Evolutionary conservation across 2,329 filamentous ascomycete species (phyloP).

Genomic region (Fusarium incarnatum): DNA sequence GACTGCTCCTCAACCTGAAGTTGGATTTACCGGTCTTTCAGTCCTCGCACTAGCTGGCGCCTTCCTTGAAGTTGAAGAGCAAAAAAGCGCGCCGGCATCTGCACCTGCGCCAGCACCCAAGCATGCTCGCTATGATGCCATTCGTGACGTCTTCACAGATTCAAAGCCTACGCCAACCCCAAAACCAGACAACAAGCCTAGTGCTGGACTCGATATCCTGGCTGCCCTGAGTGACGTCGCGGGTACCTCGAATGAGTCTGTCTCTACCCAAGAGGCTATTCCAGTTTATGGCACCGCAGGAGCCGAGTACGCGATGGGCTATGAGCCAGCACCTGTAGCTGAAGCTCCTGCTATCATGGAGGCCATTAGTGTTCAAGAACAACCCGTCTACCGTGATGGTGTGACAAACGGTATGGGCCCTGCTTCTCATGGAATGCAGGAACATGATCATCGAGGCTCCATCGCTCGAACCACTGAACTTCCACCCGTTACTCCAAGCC

Average conservation of each 20-base stretch:
- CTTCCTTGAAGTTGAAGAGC: constrained; percentile 48
- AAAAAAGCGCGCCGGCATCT: constrained; percentile 42
- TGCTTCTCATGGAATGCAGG: constrained; percentile 21
- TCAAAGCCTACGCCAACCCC: constrained; percentile 49
- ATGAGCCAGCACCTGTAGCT: constrained; percentile 20
- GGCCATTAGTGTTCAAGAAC: constrained; percentile 17
- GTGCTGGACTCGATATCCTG: constrained; percentile 49
- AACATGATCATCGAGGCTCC: constrained; percentile 39
- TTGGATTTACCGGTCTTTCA: constrained; percentile 48
- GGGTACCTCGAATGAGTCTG: constrained; percentile 41
- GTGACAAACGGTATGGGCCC: constrained; percentile 13
- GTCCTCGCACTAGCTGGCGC: constrained; percentile 50
- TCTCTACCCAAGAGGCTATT: constrained; percentile 8
- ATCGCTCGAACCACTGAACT: constrained; percentile 43
- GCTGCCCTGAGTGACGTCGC: constrained; percentile 53
- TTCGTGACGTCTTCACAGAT: constrained; percentile 57
- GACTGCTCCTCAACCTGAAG: constrained; percentile 38
- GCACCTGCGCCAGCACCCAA: constrained; percentile 40
- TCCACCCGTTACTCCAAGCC: constrained; percentile 36
- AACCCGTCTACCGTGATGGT: constrained; percentile 20
- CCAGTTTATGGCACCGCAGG: constrained; percentile 4
- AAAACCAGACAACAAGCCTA: constrained; percentile 39
- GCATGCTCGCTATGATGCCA: constrained; percentile 53
- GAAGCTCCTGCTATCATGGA: constrained; percentile 24
- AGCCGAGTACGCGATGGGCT: constrained; percentile 13